These are phyloP conservation scores for Starmera dryadoides DNA, from an alignment of 805 yeast genomes.

Conservation along the genomic window DNA sequence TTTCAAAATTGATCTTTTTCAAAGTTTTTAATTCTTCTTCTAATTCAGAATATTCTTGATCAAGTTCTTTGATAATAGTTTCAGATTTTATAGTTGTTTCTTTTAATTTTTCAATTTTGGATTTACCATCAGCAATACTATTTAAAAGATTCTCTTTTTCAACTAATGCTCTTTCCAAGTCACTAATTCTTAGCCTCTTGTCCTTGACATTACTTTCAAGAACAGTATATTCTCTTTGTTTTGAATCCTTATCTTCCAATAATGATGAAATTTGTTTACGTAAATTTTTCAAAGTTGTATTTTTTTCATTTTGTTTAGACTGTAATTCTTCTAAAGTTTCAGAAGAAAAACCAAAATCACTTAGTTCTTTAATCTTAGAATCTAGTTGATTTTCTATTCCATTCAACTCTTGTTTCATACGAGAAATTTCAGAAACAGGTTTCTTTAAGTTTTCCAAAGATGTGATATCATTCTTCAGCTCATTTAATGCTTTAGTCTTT, in stretches of 20 bases:
- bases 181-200: slow-evolving; percentile 41
- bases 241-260: slow-evolving; percentile 35
- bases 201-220: slow-evolving; percentile 48
- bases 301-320: slow-evolving; percentile 29
- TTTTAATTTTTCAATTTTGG: slow-evolving; percentile 18
- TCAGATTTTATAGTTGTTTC: slow-evolving; percentile 14
- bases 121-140: slow-evolving; percentile 28
- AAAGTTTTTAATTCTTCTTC: slow-evolving; percentile 12
- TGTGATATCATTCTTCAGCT: not conserved
- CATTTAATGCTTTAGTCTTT: slow-evolving; percentile 4
- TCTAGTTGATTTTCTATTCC: slow-evolving; percentile 21
- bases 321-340: slow-evolving; percentile 41
- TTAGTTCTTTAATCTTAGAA: slow-evolving; percentile 26
- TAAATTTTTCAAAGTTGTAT: slow-evolving; percentile 29
- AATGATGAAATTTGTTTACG: slow-evolving; percentile 28
- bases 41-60: slow-evolving; percentile 14
- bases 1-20: slow-evolving; percentile 1
- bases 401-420: slow-evolving; percentile 26
- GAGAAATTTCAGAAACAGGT: slow-evolving; percentile 27
- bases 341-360: slow-evolving; percentile 28
- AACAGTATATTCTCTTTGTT: slow-evolving; percentile 34
- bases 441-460: slow-evolving; percentile 12
- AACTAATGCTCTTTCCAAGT: slow-evolving; percentile 41
- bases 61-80: slow-evolving; percentile 12
- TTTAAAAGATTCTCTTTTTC: slow-evolving; percentile 36